Evolutionary conservation across 805 yeast species (phyloP).

Genomic region (Ogataea thermomethanolica): DNA sequence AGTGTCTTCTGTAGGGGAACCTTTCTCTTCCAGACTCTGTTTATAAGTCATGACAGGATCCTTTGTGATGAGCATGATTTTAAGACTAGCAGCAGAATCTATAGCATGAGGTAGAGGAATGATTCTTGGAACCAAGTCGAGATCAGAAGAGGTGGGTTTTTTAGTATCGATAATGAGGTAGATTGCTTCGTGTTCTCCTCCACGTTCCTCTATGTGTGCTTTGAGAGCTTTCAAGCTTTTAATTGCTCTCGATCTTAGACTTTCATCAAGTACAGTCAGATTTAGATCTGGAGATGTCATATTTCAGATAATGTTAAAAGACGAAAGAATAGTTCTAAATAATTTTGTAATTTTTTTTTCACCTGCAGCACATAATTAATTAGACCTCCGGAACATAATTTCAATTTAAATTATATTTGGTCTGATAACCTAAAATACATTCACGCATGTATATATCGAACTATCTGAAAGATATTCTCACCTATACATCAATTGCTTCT

Average conservation of each 20-base stretch:
- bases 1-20: conserved; percentile 54
- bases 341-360: neutral
- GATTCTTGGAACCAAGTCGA: conserved; percentile 54
- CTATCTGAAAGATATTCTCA: neutral
- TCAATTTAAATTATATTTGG: neutral
- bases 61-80: conserved; percentile 63
- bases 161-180: conserved; percentile 47
- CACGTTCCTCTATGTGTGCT: conserved; percentile 27
- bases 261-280: conserved; percentile 14
- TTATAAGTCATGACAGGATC: conserved; percentile 65
- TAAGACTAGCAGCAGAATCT: conserved; percentile 44
- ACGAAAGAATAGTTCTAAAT: neutral
- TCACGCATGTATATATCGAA: neutral
- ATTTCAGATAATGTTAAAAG: neutral
- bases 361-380: neutral
- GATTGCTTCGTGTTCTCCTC: conserved; percentile 31
- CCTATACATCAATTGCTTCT: neutral
- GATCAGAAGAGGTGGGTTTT: conserved; percentile 40
- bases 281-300: neutral
- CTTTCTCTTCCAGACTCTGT: conserved; percentile 43
- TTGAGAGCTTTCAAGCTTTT: conserved; percentile 32
- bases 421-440: neutral
- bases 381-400: neutral
- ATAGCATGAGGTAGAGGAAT: conserved; percentile 55
- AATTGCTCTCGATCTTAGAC: conserved; percentile 16